Percentiles rank a stretch among this genome's conserved stretches.
phyloP scores from a whole-genome alignment of 2,329 filamentous ascomycete genomes.

The Ophiostoma quercus region DNA sequence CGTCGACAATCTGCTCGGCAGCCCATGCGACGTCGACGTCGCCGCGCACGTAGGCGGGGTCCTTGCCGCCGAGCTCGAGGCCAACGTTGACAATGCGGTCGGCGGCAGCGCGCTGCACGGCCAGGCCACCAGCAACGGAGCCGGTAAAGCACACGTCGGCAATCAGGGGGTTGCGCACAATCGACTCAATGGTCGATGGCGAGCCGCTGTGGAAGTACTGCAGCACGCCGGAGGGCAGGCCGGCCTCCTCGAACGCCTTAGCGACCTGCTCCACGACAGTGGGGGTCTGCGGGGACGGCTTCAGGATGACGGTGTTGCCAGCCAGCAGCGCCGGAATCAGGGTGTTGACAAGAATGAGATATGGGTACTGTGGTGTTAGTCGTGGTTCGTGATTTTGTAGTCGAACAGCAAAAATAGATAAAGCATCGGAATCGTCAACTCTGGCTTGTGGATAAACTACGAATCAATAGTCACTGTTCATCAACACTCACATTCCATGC shows the following conservation, averaged over 20 bases:
- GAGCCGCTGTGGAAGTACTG: slow-evolving; percentile 91
- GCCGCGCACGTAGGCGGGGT: slow-evolving; percentile 79
- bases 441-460: not conserved
- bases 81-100: slow-evolving; percentile 81
- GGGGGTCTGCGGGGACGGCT: slow-evolving; percentile 91
- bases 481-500: slow-evolving; percentile 77
- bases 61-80: slow-evolving; percentile 89
- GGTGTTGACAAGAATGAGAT: slow-evolving; percentile 88
- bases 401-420: no score
- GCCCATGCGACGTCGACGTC: slow-evolving; percentile 90
- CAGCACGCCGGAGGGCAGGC: slow-evolving; percentile 75
- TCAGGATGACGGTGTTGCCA: slow-evolving; percentile 87
- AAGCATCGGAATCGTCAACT: not conserved
- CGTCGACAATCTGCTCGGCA: slow-evolving; percentile 90
- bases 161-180: slow-evolving; percentile 72
- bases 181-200: slow-evolving; percentile 65
- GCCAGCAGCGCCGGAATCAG: slow-evolving; percentile 85
- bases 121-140: slow-evolving; percentile 79
- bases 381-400: not conserved
- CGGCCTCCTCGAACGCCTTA: slow-evolving; percentile 70
- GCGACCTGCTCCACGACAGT: slow-evolving; percentile 82
- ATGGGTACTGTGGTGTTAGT: slow-evolving; percentile 65
- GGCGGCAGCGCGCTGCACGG: slow-evolving; percentile 77
- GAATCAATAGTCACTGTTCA: not conserved
- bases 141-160: slow-evolving; percentile 88